These are phyloP conservation scores for Tuber indicum DNA, from an alignment of 495 filamentous ascomycete genomes.

Conservation along the genomic window DNA sequence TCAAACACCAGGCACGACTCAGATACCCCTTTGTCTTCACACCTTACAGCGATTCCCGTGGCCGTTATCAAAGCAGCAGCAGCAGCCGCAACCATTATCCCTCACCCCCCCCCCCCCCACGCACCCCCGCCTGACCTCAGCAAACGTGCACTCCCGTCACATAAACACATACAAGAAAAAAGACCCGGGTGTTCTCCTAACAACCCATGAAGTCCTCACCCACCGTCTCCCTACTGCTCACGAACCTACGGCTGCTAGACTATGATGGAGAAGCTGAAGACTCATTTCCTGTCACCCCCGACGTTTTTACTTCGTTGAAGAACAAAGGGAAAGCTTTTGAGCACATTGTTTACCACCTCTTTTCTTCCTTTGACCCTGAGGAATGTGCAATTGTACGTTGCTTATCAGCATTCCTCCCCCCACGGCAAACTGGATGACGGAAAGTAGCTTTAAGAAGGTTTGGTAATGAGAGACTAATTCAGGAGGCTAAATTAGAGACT, in stretches of 20 bases:
- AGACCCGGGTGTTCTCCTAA: not conserved
- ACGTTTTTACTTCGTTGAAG: constrained; percentile 39
- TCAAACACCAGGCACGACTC: not conserved
- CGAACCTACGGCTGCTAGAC: constrained; percentile 37
- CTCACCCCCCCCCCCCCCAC: not conserved
- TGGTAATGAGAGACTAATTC: constrained; percentile 16
- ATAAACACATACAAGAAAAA: not conserved
- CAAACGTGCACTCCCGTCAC: not conserved
- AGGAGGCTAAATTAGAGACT: constrained; percentile 28
- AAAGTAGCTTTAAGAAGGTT: not conserved
- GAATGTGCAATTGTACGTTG: constrained; percentile 38
- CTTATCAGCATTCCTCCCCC: constrained; percentile 5
- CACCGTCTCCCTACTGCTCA: constrained; percentile 39
- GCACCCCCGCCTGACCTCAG: not conserved
- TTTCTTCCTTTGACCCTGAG: constrained; percentile 33
- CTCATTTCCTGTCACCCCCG: constrained; percentile 34
- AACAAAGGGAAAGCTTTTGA: constrained; percentile 42
- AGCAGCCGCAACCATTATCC: not conserved
- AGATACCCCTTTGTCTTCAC: not conserved
- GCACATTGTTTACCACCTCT: constrained; percentile 39
- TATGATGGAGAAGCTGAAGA: constrained; percentile 32
- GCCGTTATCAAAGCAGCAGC: not conserved
- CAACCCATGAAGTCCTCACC: constrained; percentile 36
- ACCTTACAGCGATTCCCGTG: not conserved
- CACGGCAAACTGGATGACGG: not conserved